Conservation (phyloP, 495 filamentous ascomycete species). For the Pseudomonodictys pantanalensis region DNA sequence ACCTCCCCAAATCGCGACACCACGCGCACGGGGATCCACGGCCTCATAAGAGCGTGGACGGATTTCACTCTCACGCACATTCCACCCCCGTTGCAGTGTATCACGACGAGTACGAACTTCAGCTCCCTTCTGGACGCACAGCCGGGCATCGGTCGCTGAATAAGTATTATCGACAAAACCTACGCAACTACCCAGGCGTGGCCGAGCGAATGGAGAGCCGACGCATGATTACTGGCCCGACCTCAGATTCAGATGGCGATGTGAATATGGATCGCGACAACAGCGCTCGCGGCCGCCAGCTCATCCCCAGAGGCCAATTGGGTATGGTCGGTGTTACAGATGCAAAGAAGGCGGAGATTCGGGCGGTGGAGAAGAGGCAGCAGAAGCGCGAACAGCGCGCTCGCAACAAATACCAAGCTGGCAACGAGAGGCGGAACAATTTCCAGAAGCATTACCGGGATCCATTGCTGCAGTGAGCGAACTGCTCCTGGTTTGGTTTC, state of each 20-base stretch:
- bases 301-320: conserved; percentile 62
- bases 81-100: conserved; percentile 64
- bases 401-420: conserved; percentile 57
- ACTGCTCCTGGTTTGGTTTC: too few relatives aligned
- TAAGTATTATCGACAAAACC: conserved; percentile 87
- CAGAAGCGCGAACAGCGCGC: conserved; percentile 59
- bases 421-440: conserved; percentile 63
- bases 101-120: conserved; percentile 86
- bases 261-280: conserved; percentile 47
- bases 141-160: conserved; percentile 86
- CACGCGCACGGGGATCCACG: conserved; percentile 61
- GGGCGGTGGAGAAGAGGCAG: conserved; percentile 62
- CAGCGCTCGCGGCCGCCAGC: conserved; percentile 52
- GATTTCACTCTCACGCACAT: conserved; percentile 70
- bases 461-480: conserved; percentile 26
- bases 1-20: conserved; percentile 61
- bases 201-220: conserved; percentile 55
- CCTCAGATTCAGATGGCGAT: conserved; percentile 42
- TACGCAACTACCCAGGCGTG: conserved; percentile 72
- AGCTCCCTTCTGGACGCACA: conserved; percentile 86
- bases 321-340: conserved; percentile 74
- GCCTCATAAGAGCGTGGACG: conserved; percentile 64
- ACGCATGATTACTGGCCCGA: conserved; percentile 39
- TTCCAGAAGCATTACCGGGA: conserved; percentile 74
- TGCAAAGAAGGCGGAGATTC: conserved; percentile 65